phyloP scores from a whole-genome alignment of 2,329 filamentous ascomycete species.

The Rosellinia necatrix region DNA sequence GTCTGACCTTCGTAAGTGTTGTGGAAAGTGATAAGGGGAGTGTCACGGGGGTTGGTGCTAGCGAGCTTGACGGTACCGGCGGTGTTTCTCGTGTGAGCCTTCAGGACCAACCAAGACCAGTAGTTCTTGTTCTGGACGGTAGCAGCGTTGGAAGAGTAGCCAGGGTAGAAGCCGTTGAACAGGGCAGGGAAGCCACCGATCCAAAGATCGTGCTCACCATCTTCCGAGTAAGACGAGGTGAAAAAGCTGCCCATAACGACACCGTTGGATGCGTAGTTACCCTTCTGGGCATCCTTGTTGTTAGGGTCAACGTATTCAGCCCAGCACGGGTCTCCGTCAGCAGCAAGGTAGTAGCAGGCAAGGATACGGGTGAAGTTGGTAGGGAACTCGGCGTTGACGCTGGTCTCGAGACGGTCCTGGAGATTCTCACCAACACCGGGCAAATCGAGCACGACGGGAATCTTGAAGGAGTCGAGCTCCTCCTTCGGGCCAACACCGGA shows the following conservation, averaged over 20 bases:
- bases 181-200: conserved; percentile 46
- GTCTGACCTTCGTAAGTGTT: conserved; percentile 57
- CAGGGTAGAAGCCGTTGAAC: conserved; percentile 48
- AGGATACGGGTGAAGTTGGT: conserved; percentile 45
- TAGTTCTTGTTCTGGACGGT: conserved; percentile 46
- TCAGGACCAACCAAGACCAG: conserved; percentile 54
- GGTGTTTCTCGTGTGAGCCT: conserved; percentile 61
- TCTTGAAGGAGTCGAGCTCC: conserved; percentile 44
- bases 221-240: conserved; percentile 32
- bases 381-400: conserved; percentile 48
- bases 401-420: conserved; percentile 58
- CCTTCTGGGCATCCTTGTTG: conserved; percentile 31
- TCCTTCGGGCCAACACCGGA: conserved; percentile 49
- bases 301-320: conserved; percentile 31
- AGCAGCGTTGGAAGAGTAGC: conserved; percentile 41
- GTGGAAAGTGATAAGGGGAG: conserved; percentile 66
- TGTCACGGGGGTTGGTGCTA: conserved; percentile 65
- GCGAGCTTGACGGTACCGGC: conserved; percentile 65
- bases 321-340: conserved; percentile 43
- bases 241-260: conserved; percentile 41
- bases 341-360: conserved; percentile 42
- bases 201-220: conserved; percentile 43
- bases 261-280: conserved; percentile 44
- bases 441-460: conserved; percentile 53
- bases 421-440: conserved; percentile 64